Evolutionary conservation across 139 green algal genomes (phyloP), one percentile per base, ranked within the genome.

Genomic region (Zygnema cylindricum): DNA sequence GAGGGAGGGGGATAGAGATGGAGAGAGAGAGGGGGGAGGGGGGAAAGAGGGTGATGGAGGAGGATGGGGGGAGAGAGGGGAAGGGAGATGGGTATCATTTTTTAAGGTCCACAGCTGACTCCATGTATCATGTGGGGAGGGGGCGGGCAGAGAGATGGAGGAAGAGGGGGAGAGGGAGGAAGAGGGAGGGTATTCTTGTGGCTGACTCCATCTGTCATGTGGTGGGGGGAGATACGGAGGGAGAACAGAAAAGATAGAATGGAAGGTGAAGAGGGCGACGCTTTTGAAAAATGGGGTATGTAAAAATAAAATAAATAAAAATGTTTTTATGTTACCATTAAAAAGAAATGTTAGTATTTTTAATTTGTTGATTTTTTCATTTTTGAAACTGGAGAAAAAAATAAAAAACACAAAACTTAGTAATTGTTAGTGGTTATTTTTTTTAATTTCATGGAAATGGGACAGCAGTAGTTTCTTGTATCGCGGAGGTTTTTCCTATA

Each of bases 231-330:
- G n/a, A n/a, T n/a, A n/a, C n/a, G n/a, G n/a, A n/a, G n/a, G 71
- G 11, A 36, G 71, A 36, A 16, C 76, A 83, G 76, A 33, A 35
- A 83, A 83, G 76, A 1, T 83, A 3, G 76, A 83, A 32, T 83
- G 76, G 76, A 69, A 71, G 32, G 32, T 71, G 30, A 83, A 83
- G 76, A 49, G 76, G 49, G 49, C 30, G 41, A 71, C 49, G 30
- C 76, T 83, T 3, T n/a, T 69, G 76, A 83, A 83, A 55, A 83
- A 83, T 55, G 49, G 49, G 30, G 76, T 83, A 83, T 35, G 76
- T 36, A 83, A 16, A 63, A 63, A 25, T 16, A 63, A 7, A 63
- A 63, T 63, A 63, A 63, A 16, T 16, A 63, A 63, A 63, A 7
- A 63, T 63, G 49, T 25, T 63, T 63, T 63, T 25, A 63, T 7